Evolutionary conservation across 1,284 basidiomycete species (phyloP).

Genomic region (Ganoderma boninense): DNA sequence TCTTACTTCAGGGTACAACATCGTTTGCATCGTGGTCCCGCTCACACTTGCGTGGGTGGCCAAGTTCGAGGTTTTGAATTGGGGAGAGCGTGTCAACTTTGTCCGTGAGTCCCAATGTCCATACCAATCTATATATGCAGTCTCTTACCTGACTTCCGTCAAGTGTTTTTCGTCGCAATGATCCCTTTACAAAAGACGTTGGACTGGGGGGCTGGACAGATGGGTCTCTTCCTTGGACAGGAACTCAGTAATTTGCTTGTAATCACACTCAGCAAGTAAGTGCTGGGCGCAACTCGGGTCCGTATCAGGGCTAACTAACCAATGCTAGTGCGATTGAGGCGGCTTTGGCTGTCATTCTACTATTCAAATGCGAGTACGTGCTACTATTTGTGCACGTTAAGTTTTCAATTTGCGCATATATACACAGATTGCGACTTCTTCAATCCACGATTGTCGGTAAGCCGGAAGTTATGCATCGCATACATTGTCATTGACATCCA

Average conservation of each 20-base stretch:
- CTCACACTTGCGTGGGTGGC: constrained; percentile 72
- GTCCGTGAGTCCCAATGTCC: constrained; percentile 44
- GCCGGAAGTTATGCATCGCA: constrained; percentile 10
- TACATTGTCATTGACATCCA: background rate
- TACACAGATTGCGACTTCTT: constrained; percentile 55
- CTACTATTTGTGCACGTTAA: background rate
- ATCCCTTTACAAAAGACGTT: constrained; percentile 64
- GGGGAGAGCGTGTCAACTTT: constrained; percentile 43
- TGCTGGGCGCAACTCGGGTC: background rate
- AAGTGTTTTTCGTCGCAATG: constrained; percentile 66
- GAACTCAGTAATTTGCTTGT: constrained; percentile 65
- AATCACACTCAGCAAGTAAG: constrained; percentile 70
- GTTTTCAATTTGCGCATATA: background rate
- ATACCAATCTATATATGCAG: background rate
- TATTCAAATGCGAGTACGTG: constrained; percentile 63
- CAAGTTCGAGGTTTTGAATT: constrained; percentile 50
- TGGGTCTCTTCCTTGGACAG: constrained; percentile 63
- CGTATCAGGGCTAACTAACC: constrained; percentile 36
- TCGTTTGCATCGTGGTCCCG: constrained; percentile 56
- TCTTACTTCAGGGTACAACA: constrained; percentile 58
- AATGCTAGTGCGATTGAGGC: constrained; percentile 56
- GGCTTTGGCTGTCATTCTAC: constrained; percentile 69
- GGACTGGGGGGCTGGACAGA: constrained; percentile 70
- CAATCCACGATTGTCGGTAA: constrained; percentile 67
- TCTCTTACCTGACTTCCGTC: background rate